A percentile compares a stretch with the other conserved stretches of the same genome.
Evolutionary conservation across 257 asterid species (phyloP).

Genomic region (Penstemon newberryi): DNA sequence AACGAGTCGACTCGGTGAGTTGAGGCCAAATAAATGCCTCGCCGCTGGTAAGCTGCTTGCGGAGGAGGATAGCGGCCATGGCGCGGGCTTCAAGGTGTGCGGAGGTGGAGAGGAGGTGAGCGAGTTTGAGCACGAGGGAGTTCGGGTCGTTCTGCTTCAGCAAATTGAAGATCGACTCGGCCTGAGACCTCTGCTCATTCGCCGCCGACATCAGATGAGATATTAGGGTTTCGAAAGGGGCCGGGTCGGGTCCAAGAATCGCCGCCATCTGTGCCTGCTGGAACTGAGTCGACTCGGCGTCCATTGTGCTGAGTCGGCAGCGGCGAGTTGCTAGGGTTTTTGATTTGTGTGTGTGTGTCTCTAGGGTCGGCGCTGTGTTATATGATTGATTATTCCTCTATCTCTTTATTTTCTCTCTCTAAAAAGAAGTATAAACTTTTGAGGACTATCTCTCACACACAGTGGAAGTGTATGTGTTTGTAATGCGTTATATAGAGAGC

Average conservation of each 20-base stretch:
- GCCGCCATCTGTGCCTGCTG: slow-evolving; percentile 80
- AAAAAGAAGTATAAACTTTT: too few species aligned
- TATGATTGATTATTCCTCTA: not conserved
- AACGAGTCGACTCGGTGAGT: slow-evolving; percentile 54
- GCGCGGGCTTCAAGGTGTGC: slow-evolving; percentile 65
- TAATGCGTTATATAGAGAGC: slow-evolving; percentile 8
- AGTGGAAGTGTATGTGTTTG: slow-evolving; percentile 24
- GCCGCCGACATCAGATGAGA: slow-evolving; percentile 79
- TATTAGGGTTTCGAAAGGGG: slow-evolving; percentile 72
- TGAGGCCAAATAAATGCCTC: slow-evolving; percentile 84
- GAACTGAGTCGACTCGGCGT: slow-evolving; percentile 73
- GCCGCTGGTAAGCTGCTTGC: slow-evolving; percentile 82
- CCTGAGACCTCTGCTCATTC: slow-evolving; percentile 89
- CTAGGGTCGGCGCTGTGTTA: not conserved
- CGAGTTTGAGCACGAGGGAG: slow-evolving; percentile 66
- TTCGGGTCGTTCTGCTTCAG: slow-evolving; percentile 85
- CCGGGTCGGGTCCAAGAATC: slow-evolving; percentile 73
- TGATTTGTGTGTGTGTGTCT: slow-evolving; percentile 23
- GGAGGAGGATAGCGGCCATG: slow-evolving; percentile 77
- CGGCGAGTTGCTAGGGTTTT: slow-evolving; percentile 54
- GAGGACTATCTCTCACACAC: slow-evolving; percentile 33
- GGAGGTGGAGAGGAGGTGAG: slow-evolving; percentile 63
- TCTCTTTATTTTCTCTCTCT: slow-evolving; percentile 5
- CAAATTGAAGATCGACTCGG: slow-evolving; percentile 79
- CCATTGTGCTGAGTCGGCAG: slow-evolving; percentile 46